phyloP scores from a whole-genome alignment of 2,329 filamentous ascomycete species.

The Alternaria ventricosa region DNA sequence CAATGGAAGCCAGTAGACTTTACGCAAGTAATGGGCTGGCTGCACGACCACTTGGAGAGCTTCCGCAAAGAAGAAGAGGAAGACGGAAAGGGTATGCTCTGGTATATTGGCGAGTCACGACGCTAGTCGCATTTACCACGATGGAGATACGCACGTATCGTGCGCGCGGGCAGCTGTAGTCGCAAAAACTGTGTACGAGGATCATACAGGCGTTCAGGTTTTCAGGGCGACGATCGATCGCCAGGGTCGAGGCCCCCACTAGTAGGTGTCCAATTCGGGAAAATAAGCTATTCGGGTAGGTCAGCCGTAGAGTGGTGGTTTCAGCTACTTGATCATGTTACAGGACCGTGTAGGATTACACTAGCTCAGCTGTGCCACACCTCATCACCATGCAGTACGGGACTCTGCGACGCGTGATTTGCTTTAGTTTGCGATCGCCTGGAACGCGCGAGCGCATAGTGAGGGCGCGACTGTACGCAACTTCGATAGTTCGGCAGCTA shows the following conservation, averaged over 20 bases:
- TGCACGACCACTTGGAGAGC: slow-evolving; percentile 34
- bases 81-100: slow-evolving; percentile 33
- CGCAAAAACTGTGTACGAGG: slow-evolving; percentile 13
- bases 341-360: slow-evolving; percentile 23
- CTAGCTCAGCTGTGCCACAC: slow-evolving; percentile 14
- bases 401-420: background rate
- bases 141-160: slow-evolving; percentile 3
- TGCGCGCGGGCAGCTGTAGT: slow-evolving; percentile 1
- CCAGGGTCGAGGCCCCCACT: slow-evolving; percentile 7
- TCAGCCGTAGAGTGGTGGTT: slow-evolving; percentile 18
- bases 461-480: background rate
- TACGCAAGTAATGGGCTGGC: slow-evolving; percentile 36
- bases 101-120: slow-evolving; percentile 32
- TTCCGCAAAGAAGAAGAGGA: slow-evolving; percentile 38
- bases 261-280: slow-evolving; percentile 7
- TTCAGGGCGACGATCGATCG: slow-evolving; percentile 11
- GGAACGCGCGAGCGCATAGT: background rate
- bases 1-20: slow-evolving; percentile 43
- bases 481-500: slow-evolving; percentile 14
- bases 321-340: slow-evolving; percentile 22
- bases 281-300: slow-evolving; percentile 16
- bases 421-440: slow-evolving; percentile 4
- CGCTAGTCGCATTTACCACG: background rate
- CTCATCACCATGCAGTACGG: background rate
- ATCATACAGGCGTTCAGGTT: slow-evolving; percentile 13